Percentiles rank a stretch among this genome's conserved stretches.
phyloP scores from a whole-genome alignment of 495 filamentous ascomycete species.

The Patellaria atrata region DNA sequence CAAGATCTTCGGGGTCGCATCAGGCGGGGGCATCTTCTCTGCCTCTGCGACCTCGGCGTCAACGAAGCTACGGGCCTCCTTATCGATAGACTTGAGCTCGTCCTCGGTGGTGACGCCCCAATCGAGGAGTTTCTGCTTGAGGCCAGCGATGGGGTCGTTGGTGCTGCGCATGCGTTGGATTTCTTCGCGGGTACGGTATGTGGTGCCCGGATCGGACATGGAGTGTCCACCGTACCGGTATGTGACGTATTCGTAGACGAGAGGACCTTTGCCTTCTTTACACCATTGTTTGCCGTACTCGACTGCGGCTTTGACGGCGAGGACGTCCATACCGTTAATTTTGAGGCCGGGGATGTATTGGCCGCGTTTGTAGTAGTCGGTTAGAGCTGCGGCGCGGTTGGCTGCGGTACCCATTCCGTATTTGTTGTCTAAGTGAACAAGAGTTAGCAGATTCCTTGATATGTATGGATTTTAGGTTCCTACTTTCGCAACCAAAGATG shows the following conservation, averaged over 20 bases:
- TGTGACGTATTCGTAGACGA: constrained; percentile 97
- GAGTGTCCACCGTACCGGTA: constrained; percentile 99
- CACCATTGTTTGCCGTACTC: constrained; percentile 82
- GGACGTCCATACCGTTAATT: constrained; percentile 98
- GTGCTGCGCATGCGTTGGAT: constrained; percentile 98
- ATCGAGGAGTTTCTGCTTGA: constrained; percentile 95
- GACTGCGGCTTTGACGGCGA: constrained; percentile 92
- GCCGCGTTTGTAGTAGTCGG: constrained; percentile 99
- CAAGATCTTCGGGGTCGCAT: constrained; percentile 59
- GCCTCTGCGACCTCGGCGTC: constrained; percentile 83
- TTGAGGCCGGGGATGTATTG: constrained; percentile 99
- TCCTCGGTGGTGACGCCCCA: constrained; percentile 87
- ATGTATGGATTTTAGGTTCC: neutral
- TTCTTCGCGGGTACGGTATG: constrained; percentile 97
- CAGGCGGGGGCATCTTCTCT: constrained; percentile 71
- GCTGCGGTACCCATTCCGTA: constrained; percentile 99
- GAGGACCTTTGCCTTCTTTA: constrained; percentile 64
- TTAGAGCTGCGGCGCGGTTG: constrained; percentile 80
- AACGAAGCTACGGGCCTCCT: constrained; percentile 69
- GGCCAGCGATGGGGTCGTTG: constrained; percentile 92
- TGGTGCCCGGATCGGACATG: constrained; percentile 98
- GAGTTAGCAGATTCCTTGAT: constrained; percentile 9
- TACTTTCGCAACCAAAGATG: constrained; percentile 97
- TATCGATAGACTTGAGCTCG: constrained; percentile 93
- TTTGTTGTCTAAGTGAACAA: constrained; percentile 69